Base-by-base conservation (phyloP, 331 rosid species). In the Rhamnella rubrinervis region DNA sequence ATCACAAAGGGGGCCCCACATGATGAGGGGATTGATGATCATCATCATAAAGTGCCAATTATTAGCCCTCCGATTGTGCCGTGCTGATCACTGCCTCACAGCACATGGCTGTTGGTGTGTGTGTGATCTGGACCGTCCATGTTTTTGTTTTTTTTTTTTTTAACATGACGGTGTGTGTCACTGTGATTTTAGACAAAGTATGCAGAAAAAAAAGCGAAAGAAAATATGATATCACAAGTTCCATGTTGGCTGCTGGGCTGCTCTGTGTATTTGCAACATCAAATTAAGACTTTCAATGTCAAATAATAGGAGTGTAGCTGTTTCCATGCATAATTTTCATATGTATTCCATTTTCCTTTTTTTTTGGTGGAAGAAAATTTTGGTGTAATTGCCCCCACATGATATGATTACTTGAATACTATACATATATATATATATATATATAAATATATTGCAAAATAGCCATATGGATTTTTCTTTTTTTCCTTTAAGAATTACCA, bases 211-310 rank as follows among this genome's bases (percentile, higher is more conserved):
- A 59, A 59, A 59, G n/a, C 35, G 35, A 31, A 31, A 31, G 23
- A 31, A 31, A 31, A 3, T 31, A 31, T 31, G 35, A 19, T 16
- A 8, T 8, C 16, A 8, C 63, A 26, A 59, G 63, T 16, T 31
- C 44, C 63, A 59, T 59, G 63, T 19, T 59, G 41, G 63, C 44
- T 59, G 40, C 63, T 19, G 41, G 63, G 21, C 44, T 31, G 63
- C 35, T 1, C 15, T 59, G 12, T 15, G 40, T 16, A 28, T 59
- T 26, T 37, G 9, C 63, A 26, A 59, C 63, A 59, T 59, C 63
- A 37, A 31, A 59, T 59, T 28, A 59, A 59, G 20, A 59, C 44
- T 28, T 31, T 15, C 19, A 31, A 59, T 59, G 63, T 59, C 44
- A 31, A 39, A 59, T 40, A 40, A 31, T 31, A 31, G 35, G 5